These are phyloP conservation scores for Kwoniella mangroviensis DNA, from an alignment of 768 basidiomycete genomes.

Conservation along the genomic window DNA sequence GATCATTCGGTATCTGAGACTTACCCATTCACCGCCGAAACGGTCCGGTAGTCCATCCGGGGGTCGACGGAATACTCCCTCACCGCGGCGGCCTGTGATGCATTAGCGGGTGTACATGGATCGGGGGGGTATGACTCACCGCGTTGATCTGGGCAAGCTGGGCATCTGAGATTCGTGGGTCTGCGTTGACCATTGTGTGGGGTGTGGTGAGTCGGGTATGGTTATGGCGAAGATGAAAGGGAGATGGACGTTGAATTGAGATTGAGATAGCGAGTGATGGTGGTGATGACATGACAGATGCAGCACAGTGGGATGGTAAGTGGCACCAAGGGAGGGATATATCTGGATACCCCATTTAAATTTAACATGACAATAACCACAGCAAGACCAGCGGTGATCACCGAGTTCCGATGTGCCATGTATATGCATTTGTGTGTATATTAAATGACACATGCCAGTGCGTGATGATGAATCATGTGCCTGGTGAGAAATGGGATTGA, in stretches of 20 bases:
- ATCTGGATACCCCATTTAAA: too few species aligned
- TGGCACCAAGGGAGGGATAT: background rate
- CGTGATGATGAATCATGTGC: too few species aligned
- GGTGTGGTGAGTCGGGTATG: slow-evolving; percentile 12
- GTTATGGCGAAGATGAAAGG: background rate
- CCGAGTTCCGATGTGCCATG: too few species aligned
- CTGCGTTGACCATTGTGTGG: slow-evolving; percentile 26
- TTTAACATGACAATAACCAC: too few species aligned
- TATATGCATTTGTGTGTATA: too few species aligned
- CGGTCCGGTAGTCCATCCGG: slow-evolving; percentile 79
- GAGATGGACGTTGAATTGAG: background rate
- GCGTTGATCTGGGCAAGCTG: slow-evolving; percentile 56
- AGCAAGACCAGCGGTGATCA: too few species aligned
- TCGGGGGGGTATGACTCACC: slow-evolving; percentile 27
- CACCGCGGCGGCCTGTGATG: slow-evolving; percentile 42
- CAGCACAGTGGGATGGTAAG: background rate
- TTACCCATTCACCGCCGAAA: slow-evolving; percentile 96
- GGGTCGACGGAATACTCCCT: slow-evolving; percentile 45
- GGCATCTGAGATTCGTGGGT: slow-evolving; percentile 44
- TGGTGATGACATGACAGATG: background rate
- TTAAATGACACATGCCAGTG: too few species aligned
- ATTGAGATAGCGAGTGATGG: background rate
- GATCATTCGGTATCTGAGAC: slow-evolving; percentile 43
- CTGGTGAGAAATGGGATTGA: too few species aligned
- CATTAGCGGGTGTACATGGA: too few species aligned